phyloP scores from a whole-genome alignment of 768 basidiomycete genomes.

The Leccinum fibrillosum region DNA sequence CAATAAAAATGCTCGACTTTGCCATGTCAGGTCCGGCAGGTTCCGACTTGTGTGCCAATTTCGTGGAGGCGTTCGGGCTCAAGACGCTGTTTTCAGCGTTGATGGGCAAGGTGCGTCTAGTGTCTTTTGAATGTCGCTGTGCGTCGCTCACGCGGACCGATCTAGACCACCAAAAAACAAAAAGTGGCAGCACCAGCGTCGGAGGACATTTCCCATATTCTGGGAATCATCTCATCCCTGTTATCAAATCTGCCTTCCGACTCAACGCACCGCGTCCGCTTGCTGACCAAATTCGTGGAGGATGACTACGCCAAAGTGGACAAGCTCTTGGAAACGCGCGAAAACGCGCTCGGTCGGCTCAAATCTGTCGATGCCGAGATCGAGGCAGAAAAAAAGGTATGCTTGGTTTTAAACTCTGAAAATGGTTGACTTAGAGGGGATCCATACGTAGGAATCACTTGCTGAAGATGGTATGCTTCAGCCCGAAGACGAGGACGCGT shows the following conservation, averaged over 20 bases:
- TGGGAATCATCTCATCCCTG: constrained; percentile 86
- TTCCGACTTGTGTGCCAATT: constrained; percentile 69
- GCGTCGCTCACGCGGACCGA: constrained; percentile 8
- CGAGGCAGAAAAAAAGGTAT: constrained; percentile 62
- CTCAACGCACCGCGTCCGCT: constrained; percentile 70
- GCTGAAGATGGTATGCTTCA: constrained; percentile 55
- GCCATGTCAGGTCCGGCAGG: constrained; percentile 81
- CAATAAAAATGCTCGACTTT: constrained; percentile 90
- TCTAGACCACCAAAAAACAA: constrained; percentile 60
- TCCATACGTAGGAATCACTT: constrained; percentile 43
- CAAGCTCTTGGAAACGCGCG: constrained; percentile 85
- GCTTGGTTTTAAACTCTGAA: constrained; percentile 8
- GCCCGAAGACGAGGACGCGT: constrained; percentile 65
- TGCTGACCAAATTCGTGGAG: constrained; percentile 94
- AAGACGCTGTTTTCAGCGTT: constrained; percentile 89
- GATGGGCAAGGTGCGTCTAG: constrained; percentile 82
- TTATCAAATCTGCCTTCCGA: constrained; percentile 86
- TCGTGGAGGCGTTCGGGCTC: constrained; percentile 84
- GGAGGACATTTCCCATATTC: constrained; percentile 83
- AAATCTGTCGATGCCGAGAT: constrained; percentile 63
- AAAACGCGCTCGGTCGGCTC: constrained; percentile 61
- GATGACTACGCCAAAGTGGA: constrained; percentile 91
- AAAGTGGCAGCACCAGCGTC: constrained; percentile 54
- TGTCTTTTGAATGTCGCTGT: background rate
- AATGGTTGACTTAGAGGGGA: background rate